Conservation (phyloP, 2,329 filamentous ascomycete species). For the Fusarium brevicatenulatum region DNA sequence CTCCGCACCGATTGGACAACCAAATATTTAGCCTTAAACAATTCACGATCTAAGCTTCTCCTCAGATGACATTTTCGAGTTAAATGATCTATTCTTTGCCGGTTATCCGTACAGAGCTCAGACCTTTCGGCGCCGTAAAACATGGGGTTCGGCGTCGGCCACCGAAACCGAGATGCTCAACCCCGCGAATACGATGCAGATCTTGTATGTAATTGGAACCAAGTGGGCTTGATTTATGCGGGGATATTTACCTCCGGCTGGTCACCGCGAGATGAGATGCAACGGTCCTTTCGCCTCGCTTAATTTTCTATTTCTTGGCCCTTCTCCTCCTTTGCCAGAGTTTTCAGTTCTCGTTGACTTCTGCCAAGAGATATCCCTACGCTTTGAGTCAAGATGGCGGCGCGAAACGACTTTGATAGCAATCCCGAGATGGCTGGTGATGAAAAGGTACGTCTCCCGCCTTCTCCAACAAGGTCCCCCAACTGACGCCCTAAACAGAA, state of each 20-base stretch:
- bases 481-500: constrained; percentile 10
- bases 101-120: background rate
- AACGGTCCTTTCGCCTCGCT: constrained; percentile 16
- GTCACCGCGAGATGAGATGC: constrained; percentile 10
- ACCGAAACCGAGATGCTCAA: constrained; percentile 2
- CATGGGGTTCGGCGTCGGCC: constrained; percentile 8
- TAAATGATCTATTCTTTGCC: background rate
- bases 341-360: background rate
- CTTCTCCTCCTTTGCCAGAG: background rate
- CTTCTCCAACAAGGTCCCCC: background rate
- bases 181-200: constrained; percentile 13
- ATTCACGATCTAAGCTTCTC: background rate
- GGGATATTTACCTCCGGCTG: constrained; percentile 10
- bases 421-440: constrained; percentile 11
- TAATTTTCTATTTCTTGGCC: background rate
- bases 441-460: constrained; percentile 17
- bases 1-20: background rate
- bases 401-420: constrained; percentile 6
- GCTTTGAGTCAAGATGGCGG: background rate
- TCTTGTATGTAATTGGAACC: constrained; percentile 3
- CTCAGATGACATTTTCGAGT: background rate
- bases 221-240: constrained; percentile 17
- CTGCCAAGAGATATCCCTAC: background rate
- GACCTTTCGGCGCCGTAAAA: background rate
- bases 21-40: background rate